Evolutionary conservation across 345 rosid genomes (phyloP), one percentile per base, ranked within the genome.

Genomic region (Linum usitatissimum): DNA sequence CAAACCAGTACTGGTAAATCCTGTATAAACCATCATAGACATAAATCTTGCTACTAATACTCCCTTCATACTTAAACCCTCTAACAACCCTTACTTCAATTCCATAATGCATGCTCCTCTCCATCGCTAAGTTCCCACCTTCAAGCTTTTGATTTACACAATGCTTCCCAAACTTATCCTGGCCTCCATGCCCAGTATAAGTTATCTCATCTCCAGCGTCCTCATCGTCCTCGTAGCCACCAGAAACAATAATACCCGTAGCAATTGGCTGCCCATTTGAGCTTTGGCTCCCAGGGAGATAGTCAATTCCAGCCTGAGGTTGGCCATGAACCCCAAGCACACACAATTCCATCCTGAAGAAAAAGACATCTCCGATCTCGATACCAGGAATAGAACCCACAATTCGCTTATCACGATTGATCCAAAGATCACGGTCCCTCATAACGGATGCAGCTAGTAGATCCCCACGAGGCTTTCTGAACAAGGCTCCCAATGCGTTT

Each of bases 131-230:
- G 73, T 91, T 91, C 67, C 97, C 97, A 42, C 96, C 94, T 74
- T 88, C 91, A 18, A 92, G 64, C 83, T 73, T 89, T 83, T 92
- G 98, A 65, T 85, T 76, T 67, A 65, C 80, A 40, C 80, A 77
- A 66, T 89, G 98, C 73, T 66, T 74, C 30, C 74, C 74, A 36
- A 79, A 66, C 75, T 79, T 89, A 61, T 85, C 96, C 73, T 89
- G 90, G 6, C 96, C 96, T 18, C 96, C 98, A 49, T 89, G 95
- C 5, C 98, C 98, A 0, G 91, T 81, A 61, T 92, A 92, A 0
- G 87, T 71, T 53, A 92, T 69, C 45, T 76, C 71, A 65, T 91
- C 91, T 14, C 96, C 94, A 3, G 73, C 70, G 69, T 91, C 94
- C 61, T 84, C 87, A 57, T 88, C 96, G 15, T 91, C 91, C 68